Evolutionary conservation across 1,139 yeast genomes (phyloP).

Genomic region (Yamadazyma taylorii): DNA sequence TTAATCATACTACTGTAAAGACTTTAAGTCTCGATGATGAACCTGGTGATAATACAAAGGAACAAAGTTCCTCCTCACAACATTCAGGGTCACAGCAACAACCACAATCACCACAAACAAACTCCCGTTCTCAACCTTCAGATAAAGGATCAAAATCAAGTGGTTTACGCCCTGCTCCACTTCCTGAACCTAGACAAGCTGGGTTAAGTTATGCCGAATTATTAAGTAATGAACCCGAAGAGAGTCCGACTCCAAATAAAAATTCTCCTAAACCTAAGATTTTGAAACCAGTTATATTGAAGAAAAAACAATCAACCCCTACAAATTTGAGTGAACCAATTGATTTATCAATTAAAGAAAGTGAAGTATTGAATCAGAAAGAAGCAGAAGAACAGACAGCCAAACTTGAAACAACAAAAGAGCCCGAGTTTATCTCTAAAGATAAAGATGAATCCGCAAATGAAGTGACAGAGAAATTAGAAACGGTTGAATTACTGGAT

Average conservation of each 20-base stretch:
- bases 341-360: slow-evolving; percentile 9
- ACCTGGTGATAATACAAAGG: slow-evolving; percentile 8
- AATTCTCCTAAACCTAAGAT: slow-evolving; percentile 27
- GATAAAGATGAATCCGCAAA: not conserved
- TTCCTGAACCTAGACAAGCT: slow-evolving; percentile 13
- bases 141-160: slow-evolving; percentile 1
- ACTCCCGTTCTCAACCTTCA: not conserved
- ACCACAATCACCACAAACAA: too few species aligned
- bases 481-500: slow-evolving; percentile 5
- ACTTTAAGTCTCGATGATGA: slow-evolving; percentile 40
- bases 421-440: not conserved
- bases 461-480: not conserved
- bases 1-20: slow-evolving; percentile 60
- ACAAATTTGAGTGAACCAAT: slow-evolving; percentile 9
- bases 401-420: slow-evolving; percentile 5
- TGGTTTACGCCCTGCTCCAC: slow-evolving; percentile 17
- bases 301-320: slow-evolving; percentile 31
- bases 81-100: slow-evolving; percentile 3
- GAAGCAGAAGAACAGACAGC: slow-evolving; percentile 6
- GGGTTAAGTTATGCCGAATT: slow-evolving; percentile 41
- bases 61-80: not conserved
- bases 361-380: slow-evolving; percentile 4
- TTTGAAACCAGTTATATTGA: slow-evolving; percentile 40
- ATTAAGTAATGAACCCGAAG: slow-evolving; percentile 29
- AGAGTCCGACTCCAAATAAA: slow-evolving; percentile 13